Base-by-base conservation (phyloP, 495 filamentous ascomycete genomes). In the Aspergillus saccharolyticus region DNA sequence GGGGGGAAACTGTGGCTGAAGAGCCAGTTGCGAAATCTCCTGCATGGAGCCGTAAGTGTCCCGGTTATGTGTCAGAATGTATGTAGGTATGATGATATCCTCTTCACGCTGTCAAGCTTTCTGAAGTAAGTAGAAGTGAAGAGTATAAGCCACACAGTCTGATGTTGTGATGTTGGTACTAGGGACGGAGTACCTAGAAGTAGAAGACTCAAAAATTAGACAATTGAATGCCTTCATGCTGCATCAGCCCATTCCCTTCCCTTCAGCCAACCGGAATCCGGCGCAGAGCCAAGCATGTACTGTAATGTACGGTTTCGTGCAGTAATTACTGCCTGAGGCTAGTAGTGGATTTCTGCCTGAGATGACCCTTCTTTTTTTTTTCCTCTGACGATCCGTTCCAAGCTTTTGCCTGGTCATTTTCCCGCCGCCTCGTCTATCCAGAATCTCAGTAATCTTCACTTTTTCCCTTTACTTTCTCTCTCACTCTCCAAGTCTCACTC, bases 351-450 rank as follows among this genome's bases (percentile, higher is more conserved):
- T 39, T 39, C 33, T 39, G 33, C 33, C 33, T 39, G 33, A 39
- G 33, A 39, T 12, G 33, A 39, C 33, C 33, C 33, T 39, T 39
- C 33, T 39, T 39, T 39, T 39, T 39, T 39, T 39, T 39, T 15
- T 39, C 14, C 52, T 55, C 39, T 66, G 63, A 66, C 56, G 61
- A 64, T 66, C 64, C 60, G 54, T 62, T 66, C 54, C 62, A 60
- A 57, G 48, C 57, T 56, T 65, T 62, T 50, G 55, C 60, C 55
- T 59, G 42, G 55, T 54, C 50, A 55, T 60, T 63, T 69, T 66
- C 57, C 63, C 63, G 59, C 63, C 63, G 59, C 60, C 60, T 59
- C 51, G 44, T 64, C 58, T 61, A 59, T 63, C 62, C 56, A 64
- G 53, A 39, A 55, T 52, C 61, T 63, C 53, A 56, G 7, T 15